These are phyloP conservation scores for Phialophora expanda DNA, from an alignment of 2,329 filamentous ascomycete species.

Conservation along the genomic window DNA sequence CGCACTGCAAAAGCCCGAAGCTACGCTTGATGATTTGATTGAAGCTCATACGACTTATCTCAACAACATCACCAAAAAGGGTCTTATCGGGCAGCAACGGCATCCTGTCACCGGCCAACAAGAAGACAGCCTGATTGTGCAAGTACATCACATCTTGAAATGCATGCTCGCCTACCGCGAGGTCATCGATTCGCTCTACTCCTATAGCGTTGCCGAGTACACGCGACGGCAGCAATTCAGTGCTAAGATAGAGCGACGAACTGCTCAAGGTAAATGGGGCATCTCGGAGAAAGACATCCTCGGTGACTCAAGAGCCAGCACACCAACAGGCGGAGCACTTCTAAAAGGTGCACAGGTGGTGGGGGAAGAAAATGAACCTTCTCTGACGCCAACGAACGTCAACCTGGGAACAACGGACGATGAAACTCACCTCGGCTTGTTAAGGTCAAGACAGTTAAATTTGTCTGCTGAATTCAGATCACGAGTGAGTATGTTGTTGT, in stretches of 20 bases:
- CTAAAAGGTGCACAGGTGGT: constrained; percentile 21
- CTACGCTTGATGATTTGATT: constrained; percentile 93
- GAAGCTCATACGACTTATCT: constrained; percentile 89
- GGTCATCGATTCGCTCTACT: constrained; percentile 90
- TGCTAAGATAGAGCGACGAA: constrained; percentile 71
- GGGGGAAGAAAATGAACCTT: constrained; percentile 35
- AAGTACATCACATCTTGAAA: constrained; percentile 89
- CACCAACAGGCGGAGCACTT: constrained; percentile 33
- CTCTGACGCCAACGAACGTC: constrained; percentile 18
- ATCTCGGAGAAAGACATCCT: constrained; percentile 61
- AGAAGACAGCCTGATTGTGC: constrained; percentile 82
- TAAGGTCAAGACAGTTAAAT: constrained; percentile 74
- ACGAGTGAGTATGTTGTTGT: constrained; percentile 78
- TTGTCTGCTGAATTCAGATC: constrained; percentile 77
- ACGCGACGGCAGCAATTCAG: constrained; percentile 85
- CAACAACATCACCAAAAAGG: constrained; percentile 93
- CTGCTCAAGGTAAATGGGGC: constrained; percentile 69
- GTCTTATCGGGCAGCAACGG: constrained; percentile 76
- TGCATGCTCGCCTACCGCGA: constrained; percentile 94
- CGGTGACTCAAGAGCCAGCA: constrained; percentile 41
- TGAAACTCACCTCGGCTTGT: constrained; percentile 72
- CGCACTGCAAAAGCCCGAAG: constrained; percentile 80
- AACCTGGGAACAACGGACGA: constrained; percentile 42
- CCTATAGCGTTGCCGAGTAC: constrained; percentile 93
- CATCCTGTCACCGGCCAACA: constrained; percentile 54